A percentile compares a stretch with the other conserved stretches of the same genome.
Evolutionary conservation across 1,284 basidiomycete species (phyloP).

Genomic region (Amanita bisporigera): DNA sequence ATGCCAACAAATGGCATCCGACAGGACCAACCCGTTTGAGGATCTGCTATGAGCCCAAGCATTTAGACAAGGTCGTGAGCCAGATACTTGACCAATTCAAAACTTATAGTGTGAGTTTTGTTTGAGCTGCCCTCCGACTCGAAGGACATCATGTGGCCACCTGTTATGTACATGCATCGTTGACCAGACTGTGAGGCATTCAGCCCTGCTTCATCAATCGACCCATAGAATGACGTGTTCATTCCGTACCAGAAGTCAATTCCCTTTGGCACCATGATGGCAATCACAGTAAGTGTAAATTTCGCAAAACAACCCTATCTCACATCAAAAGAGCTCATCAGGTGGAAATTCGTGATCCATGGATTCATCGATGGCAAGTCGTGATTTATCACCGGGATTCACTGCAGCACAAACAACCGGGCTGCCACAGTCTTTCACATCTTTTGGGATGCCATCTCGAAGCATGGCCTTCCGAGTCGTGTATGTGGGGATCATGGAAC

Average conservation of each 20-base stretch:
- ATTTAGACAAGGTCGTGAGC: neutral
- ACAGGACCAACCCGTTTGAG: too few relatives aligned
- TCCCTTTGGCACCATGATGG: slow-evolving; percentile 34
- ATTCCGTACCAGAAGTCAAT: slow-evolving; percentile 45
- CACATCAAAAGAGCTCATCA: too few relatives aligned
- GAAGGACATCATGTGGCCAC: neutral
- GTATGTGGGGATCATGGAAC: too few relatives aligned
- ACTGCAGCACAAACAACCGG: slow-evolving; percentile 37
- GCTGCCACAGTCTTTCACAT: slow-evolving; percentile 35
- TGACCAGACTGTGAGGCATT: neutral
- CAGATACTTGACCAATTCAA: neutral
- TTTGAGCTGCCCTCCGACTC: neutral
- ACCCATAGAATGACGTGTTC: too few relatives aligned
- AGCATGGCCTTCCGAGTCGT: too few relatives aligned
- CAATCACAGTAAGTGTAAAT: slow-evolving; percentile 40
- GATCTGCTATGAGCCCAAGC: neutral
- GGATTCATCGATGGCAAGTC: slow-evolving; percentile 43
- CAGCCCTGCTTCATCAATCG: neutral
- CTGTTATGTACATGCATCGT: neutral
- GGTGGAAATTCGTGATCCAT: too few relatives aligned
- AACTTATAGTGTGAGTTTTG: neutral
- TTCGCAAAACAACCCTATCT: too few relatives aligned
- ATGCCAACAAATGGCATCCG: too few relatives aligned
- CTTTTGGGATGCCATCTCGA: slow-evolving; percentile 32
- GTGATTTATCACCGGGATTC: slow-evolving; percentile 34